Conservation (phyloP, 179 eudicot genomes). For the Nepenthes alata region DNA sequence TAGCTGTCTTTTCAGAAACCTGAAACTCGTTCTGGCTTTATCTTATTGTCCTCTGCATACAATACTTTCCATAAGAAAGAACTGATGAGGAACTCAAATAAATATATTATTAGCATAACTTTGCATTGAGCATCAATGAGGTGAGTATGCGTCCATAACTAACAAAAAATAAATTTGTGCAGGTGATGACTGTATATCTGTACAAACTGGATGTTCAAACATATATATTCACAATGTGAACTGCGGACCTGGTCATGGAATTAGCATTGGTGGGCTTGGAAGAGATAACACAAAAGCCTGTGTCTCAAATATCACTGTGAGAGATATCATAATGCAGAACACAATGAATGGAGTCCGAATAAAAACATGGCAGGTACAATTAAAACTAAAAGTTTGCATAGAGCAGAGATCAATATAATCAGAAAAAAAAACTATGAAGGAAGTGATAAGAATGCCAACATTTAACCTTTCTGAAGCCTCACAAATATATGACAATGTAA, state of each 20-base stretch:
- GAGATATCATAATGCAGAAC: conserved; percentile 48
- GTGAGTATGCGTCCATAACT: background rate
- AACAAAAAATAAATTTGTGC: conserved; percentile 7
- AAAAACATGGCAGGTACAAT: conserved; percentile 96
- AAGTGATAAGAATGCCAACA: too few species aligned
- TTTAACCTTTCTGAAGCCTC: too few species aligned
- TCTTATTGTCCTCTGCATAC: too few species aligned
- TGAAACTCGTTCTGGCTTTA: too few species aligned
- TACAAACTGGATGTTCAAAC: conserved; percentile 80
- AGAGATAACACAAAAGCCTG: conserved; percentile 66
- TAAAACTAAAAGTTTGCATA: too few species aligned
- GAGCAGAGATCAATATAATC: too few species aligned
- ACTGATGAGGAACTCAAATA: too few species aligned
- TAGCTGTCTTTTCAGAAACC: too few species aligned
- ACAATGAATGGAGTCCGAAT: conserved; percentile 90
- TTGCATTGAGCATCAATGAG: background rate
- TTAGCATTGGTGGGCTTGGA: conserved; percentile 89
- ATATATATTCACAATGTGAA: conserved; percentile 62
- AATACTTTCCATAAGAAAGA: too few species aligned
- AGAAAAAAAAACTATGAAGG: too few species aligned
- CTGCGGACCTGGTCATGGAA: conserved; percentile 98
- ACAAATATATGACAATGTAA: too few species aligned
- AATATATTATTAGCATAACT: background rate
- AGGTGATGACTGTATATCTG: conserved; percentile 96
- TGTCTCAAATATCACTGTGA: conserved; percentile 73